Evolutionary conservation across 2,329 filamentous ascomycete genomes (phyloP).

Genomic region (Arthroderma sp.): DNA sequence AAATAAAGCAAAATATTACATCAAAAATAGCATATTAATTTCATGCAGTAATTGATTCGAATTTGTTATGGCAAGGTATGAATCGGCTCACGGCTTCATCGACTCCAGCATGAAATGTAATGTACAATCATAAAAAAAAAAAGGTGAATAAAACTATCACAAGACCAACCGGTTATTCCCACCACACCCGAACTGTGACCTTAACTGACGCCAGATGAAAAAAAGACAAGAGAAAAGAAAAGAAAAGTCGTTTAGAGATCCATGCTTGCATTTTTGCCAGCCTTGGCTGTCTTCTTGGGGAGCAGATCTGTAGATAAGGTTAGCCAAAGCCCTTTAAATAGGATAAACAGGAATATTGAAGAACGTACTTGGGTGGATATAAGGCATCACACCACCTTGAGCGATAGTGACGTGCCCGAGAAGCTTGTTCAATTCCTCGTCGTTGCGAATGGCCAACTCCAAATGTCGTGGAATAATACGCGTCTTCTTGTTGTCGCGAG

Average conservation of each 20-base stretch:
- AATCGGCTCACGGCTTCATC: no score
- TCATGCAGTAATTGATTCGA: no score
- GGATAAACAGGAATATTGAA: constrained; percentile 13
- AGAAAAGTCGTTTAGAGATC: constrained; percentile 67
- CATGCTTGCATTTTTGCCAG: constrained; percentile 82
- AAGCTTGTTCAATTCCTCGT: constrained; percentile 99
- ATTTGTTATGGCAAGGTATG: no score
- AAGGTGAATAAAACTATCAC: neutral
- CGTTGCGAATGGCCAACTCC: constrained; percentile 97
- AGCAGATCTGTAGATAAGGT: constrained; percentile 61
- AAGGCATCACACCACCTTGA: constrained; percentile 91
- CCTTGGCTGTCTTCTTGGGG: constrained; percentile 97
- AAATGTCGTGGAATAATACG: constrained; percentile 99
- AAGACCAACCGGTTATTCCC: neutral
- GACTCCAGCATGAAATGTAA: no score
- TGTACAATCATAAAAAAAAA: constrained; percentile 4
- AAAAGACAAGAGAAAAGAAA: constrained; percentile 25
- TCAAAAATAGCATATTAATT: no score
- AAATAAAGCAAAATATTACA: no score
- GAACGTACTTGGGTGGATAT: constrained; percentile 88
- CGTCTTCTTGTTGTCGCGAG: constrained; percentile 99
- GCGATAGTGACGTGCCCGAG: constrained; percentile 92
- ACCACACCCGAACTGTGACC: constrained; percentile 53
- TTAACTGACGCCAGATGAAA: constrained; percentile 58
- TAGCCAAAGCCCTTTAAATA: constrained; percentile 20